phyloP scores from a whole-genome alignment of 2,329 filamentous ascomycete species.

The Apiospora kogelbergensis region DNA sequence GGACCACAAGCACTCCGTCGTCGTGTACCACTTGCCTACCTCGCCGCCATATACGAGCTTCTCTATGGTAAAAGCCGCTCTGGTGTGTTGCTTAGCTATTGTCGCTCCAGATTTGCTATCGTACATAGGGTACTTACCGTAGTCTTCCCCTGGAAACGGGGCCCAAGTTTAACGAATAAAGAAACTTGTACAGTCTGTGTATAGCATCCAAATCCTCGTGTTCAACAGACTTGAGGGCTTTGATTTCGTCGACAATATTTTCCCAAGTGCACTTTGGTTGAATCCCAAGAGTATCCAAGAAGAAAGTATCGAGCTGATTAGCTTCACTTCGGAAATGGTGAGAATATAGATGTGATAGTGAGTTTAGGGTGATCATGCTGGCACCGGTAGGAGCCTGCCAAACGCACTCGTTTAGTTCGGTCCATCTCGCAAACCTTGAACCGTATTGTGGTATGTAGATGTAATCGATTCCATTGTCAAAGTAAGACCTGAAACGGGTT shows the following conservation, averaged over 20 bases:
- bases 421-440: neutral
- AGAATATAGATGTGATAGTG: neutral
- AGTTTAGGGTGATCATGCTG: neutral
- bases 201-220: neutral
- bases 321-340: neutral
- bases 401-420: neutral
- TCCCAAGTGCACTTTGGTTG: neutral
- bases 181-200: neutral
- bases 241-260: neutral
- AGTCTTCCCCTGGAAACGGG: neutral
- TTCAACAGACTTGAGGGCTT: neutral
- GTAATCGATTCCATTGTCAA: neutral
- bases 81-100: neutral
- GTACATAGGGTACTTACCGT: neutral
- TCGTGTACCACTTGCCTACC: neutral
- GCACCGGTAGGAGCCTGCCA: neutral
- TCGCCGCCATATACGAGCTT: neutral
- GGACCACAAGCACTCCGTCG: constrained; percentile 34
- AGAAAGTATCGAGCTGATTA: neutral
- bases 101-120: neutral
- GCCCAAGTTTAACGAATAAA: neutral
- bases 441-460: neutral
- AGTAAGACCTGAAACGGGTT: neutral
- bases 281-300: neutral
- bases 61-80: neutral